A percentile compares a stretch with the other conserved stretches of the same genome.
Conservation (phyloP, 2,329 filamentous ascomycete species). For the Colletotrichum endophyticum region DNA sequence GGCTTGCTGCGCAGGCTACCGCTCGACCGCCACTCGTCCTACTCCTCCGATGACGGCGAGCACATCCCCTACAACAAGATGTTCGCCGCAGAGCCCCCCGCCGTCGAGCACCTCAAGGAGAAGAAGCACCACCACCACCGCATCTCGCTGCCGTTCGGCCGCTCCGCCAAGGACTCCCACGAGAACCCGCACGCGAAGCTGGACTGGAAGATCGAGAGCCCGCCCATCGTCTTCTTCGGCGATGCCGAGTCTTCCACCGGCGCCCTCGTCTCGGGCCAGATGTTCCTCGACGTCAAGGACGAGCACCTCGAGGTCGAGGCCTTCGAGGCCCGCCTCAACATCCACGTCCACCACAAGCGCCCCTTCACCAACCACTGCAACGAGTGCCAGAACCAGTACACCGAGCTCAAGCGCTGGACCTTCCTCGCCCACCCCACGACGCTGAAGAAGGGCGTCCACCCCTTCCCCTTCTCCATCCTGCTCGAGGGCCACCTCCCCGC, state of each 20-base stretch:
- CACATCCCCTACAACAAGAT: constrained; percentile 20
- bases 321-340: constrained; percentile 74
- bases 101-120: constrained; percentile 21
- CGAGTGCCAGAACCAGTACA: constrained; percentile 75
- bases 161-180: constrained; percentile 40
- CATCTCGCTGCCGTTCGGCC: constrained; percentile 43
- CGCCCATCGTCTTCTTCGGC: constrained; percentile 85
- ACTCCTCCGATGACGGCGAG: constrained; percentile 22
- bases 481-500: constrained; percentile 87
- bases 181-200: constrained; percentile 46
- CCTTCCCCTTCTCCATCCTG: constrained; percentile 88
- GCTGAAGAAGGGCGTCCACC: constrained; percentile 65
- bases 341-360: constrained; percentile 77
- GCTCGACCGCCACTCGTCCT: constrained; percentile 17
- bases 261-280: constrained; percentile 82
- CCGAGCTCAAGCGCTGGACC: constrained; percentile 79
- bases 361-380: constrained; percentile 81
- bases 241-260: constrained; percentile 77
- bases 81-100: constrained; percentile 15
- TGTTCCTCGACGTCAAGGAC: constrained; percentile 76
- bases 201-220: constrained; percentile 77
- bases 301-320: constrained; percentile 59
- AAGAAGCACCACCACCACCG: constrained; percentile 44
- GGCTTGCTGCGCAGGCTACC: constrained; percentile 6
- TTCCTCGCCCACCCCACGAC: constrained; percentile 67